These are phyloP conservation scores for Arachis stenosperma DNA, from an alignment of 306 rosid species.

Conservation along the genomic window DNA sequence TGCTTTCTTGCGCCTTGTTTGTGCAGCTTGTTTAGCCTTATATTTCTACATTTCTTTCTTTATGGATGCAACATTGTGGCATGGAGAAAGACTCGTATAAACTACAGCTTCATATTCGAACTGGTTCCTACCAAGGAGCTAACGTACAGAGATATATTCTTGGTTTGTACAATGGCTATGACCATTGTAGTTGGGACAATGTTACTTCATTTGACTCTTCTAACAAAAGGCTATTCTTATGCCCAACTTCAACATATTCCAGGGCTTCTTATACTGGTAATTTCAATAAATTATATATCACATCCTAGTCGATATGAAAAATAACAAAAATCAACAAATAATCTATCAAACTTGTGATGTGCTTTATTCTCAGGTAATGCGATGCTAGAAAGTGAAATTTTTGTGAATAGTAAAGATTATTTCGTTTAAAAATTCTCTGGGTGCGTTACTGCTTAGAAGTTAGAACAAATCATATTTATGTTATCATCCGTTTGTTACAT, in stretches of 20 bases:
- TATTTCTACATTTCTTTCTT: slow-evolving; percentile 93
- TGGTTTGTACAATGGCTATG: slow-evolving; percentile 83
- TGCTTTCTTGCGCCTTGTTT: slow-evolving; percentile 3
- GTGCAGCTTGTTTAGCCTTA: slow-evolving; percentile 93
- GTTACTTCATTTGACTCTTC: slow-evolving; percentile 75
- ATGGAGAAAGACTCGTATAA: slow-evolving; percentile 90
- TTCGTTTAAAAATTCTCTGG: no score
- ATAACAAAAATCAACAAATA: no score
- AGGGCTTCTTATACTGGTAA: slow-evolving; percentile 84
- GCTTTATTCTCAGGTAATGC: no score
- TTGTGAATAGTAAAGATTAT: no score
- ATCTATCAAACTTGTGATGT: not conserved
- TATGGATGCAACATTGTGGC: slow-evolving; percentile 90
- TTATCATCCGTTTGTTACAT: no score
- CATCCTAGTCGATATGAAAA: not conserved
- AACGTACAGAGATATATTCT: slow-evolving; percentile 80
- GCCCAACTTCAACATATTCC: slow-evolving; percentile 79
- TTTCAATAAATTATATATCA: slow-evolving; percentile 8
- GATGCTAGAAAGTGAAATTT: no score
- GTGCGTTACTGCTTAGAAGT: no score
- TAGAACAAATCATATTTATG: no score
- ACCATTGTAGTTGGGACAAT: slow-evolving; percentile 76
- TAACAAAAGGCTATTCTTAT: slow-evolving; percentile 74
- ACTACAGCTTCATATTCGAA: slow-evolving; percentile 90
- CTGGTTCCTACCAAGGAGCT: slow-evolving; percentile 72